Evolutionary conservation across 129 eudicot genomes (phyloP).

Genomic region (Flaveria brownii): DNA sequence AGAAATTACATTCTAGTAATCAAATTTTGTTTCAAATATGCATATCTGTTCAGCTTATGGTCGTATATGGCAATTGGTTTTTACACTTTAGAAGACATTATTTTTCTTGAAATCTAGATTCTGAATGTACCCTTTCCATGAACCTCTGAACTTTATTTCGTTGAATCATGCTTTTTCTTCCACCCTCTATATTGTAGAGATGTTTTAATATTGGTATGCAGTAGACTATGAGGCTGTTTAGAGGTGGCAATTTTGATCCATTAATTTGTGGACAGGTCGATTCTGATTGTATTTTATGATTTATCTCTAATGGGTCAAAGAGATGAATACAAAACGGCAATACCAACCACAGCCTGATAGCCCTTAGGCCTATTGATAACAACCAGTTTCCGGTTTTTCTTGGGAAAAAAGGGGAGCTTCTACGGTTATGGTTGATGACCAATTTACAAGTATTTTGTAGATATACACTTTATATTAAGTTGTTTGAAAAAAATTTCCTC

Average conservation of each 20-base stretch:
- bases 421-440: not conserved
- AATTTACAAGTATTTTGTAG: not conserved
- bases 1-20: not conserved
- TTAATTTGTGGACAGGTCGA: not conserved
- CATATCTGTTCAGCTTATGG: not conserved
- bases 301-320: not conserved
- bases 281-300: not conserved
- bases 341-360: not conserved
- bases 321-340: not conserved
- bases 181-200: not conserved
- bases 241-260: not conserved
- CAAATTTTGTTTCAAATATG: not conserved
- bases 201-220: not conserved
- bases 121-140: not conserved
- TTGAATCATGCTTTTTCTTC: not conserved
- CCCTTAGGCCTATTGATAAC: not conserved
- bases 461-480: not conserved
- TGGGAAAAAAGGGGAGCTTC: not conserved
- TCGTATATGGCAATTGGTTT: constrained; percentile 1
- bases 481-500: not conserved
- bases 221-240: constrained; percentile 6
- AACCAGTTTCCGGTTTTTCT: not conserved
- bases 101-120: not conserved
- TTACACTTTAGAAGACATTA: not conserved
- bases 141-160: not conserved